These are phyloP conservation scores for Auxenochlorella protothecoides DNA, from an alignment of 139 green algal species.

Conservation along the genomic window DNA sequence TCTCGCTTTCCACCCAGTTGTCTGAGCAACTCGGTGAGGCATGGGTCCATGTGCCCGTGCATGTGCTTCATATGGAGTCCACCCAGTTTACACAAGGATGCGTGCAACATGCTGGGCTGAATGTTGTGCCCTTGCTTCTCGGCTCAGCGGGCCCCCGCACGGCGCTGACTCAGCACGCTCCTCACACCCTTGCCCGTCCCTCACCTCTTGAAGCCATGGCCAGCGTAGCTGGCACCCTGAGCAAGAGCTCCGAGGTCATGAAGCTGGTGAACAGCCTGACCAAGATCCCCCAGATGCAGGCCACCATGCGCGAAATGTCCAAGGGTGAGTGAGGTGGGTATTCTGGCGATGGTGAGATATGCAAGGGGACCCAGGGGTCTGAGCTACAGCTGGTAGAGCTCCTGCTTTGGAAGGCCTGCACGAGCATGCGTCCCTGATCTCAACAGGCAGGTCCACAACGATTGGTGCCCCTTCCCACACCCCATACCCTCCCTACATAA, in stretches of 20 bases:
- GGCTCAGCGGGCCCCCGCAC: no score
- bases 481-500: background rate
- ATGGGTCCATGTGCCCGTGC: background rate
- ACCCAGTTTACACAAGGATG: no score
- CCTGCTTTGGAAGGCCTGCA: no score
- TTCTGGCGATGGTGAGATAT: no score
- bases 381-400: no score
- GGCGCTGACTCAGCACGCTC: no score
- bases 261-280: conserved; percentile 61
- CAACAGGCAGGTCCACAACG: no score
- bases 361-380: no score
- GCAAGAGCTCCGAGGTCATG: conserved; percentile 70
- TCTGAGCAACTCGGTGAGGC: conserved; percentile 64
- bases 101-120: no score
- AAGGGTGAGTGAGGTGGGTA: conserved; percentile 29
- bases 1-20: conserved; percentile 57
- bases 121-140: background rate
- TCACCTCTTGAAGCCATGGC: conserved; percentile 4
- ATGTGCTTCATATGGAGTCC: background rate
- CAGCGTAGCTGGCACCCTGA: conserved; percentile 57
- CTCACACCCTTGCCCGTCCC: no score
- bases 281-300: conserved; percentile 62
- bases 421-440: no score
- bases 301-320: conserved; percentile 73
- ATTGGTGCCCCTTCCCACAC: background rate